phyloP scores from a whole-genome alignment of 345 rosid species.

The Abelmoschus esculentus region DNA sequence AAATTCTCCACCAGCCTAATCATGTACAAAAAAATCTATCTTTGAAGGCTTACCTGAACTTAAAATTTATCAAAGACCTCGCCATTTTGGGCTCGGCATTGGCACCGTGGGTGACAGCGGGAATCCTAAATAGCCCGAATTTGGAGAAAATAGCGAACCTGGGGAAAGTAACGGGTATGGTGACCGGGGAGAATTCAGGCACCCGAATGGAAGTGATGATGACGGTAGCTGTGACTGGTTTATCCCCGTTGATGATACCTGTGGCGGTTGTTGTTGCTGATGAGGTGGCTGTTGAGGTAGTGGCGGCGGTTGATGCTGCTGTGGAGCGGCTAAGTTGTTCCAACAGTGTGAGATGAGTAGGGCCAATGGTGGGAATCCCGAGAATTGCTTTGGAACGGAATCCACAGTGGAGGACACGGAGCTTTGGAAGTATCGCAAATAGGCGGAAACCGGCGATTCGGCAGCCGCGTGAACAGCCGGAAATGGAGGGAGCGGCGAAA shows the following conservation, averaged over 20 bases:
- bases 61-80: conserved; percentile 33
- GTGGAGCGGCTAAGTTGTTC: conserved; percentile 27
- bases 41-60: conserved; percentile 5
- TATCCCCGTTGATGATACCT: conserved; percentile 13
- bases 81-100: conserved; percentile 60
- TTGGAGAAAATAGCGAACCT: conserved; percentile 49
- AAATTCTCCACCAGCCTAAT: conserved; percentile 14
- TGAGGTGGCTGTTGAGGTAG: conserved; percentile 17
- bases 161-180: conserved; percentile 60
- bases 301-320: conserved; percentile 11
- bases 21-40: conserved; percentile 13
- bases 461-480: conserved; percentile 63
- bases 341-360: conserved; percentile 63
- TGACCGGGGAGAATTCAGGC: conserved; percentile 68
- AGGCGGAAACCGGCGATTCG: conserved; percentile 65
- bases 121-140: conserved; percentile 48
- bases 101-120: conserved; percentile 71
- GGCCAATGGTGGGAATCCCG: conserved; percentile 61
- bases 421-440: conserved; percentile 66
- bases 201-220: conserved; percentile 56
- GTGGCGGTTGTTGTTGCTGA: conserved; percentile 13
- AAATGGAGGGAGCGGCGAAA: conserved; percentile 61
- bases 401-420: conserved; percentile 35
- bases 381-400: conserved; percentile 38
- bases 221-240: conserved; percentile 36